A percentile compares a stretch with the other conserved stretches of the same genome.
phyloP scores from a whole-genome alignment of 495 filamentous ascomycete species.

The Sabuloglossum arenarium region DNA sequence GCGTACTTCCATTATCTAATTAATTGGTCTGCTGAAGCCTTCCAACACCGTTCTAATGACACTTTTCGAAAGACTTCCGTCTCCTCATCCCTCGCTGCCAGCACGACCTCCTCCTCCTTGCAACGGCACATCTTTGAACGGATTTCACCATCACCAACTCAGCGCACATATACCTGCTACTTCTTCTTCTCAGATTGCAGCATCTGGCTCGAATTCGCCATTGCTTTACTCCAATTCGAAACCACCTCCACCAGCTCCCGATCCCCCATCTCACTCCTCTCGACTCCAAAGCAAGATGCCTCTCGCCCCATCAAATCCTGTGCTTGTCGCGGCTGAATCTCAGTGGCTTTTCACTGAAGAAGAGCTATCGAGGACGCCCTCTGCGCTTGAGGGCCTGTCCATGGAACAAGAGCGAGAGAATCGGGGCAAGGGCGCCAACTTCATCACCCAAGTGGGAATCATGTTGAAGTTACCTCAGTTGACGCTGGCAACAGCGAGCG shows the following conservation, averaged over 20 bases:
- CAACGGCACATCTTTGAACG: neutral
- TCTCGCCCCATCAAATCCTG: constrained; percentile 10
- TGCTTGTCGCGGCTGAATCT: constrained; percentile 20
- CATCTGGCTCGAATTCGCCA: neutral
- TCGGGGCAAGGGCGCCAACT: constrained; percentile 81
- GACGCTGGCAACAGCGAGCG: constrained; percentile 75
- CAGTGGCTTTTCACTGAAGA: constrained; percentile 86
- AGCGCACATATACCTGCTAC: neutral
- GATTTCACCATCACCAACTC: neutral
- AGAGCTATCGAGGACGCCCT: constrained; percentile 65
- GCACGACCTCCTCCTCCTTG: neutral
- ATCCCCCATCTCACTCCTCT: neutral
- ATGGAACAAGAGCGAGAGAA: constrained; percentile 52
- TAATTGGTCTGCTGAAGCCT: neutral
- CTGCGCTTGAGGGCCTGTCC: constrained; percentile 60
- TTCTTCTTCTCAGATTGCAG: neutral
- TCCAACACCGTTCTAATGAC: neutral
- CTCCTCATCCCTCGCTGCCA: neutral
- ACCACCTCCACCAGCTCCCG: neutral
- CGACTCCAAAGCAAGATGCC: constrained; percentile 1
- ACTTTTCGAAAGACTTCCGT: neutral
- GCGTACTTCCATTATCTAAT: neutral
- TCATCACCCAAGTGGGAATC: constrained; percentile 85
- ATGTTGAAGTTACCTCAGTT: constrained; percentile 81
- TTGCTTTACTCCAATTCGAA: neutral